A percentile compares a stretch with the other conserved stretches of the same genome.
Conservation (phyloP, 1,284 basidiomycete species). For the Entoloma clypeatum region DNA sequence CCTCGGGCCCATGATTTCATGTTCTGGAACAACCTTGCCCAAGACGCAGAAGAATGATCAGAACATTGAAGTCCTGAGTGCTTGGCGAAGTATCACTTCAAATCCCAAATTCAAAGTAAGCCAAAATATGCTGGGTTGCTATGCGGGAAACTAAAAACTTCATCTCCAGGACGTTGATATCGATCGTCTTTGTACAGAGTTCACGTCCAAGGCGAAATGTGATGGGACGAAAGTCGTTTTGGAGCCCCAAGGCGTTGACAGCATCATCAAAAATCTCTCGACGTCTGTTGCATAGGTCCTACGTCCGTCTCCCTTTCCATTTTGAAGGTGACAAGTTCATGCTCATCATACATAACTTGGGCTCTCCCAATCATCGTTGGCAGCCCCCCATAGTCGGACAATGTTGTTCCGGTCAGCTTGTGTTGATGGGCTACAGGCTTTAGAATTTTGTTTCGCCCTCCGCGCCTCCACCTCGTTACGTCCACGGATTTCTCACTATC, state of each 20-base stretch:
- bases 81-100: conserved; percentile 70
- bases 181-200: conserved; percentile 70
- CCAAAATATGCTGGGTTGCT: conserved; percentile 10
- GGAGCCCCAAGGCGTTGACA: conserved; percentile 62
- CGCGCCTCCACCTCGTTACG: too few species aligned
- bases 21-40: conserved; percentile 61
- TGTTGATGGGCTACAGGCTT: too few species aligned
- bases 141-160: conserved; percentile 9
- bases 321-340: too few species aligned
- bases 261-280: conserved; percentile 58
- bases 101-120: conserved; percentile 70
- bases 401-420: too few species aligned
- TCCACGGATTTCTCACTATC: too few species aligned
- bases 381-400: too few species aligned
- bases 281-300: conserved; percentile 19
- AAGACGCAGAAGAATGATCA: conserved; percentile 63
- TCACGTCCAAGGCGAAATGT: conserved; percentile 73
- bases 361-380: too few species aligned
- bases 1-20: conserved; percentile 50
- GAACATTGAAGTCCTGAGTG: conserved; percentile 71
- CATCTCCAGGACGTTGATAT: conserved; percentile 63
- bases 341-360: too few species aligned
- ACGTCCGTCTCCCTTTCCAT: not conserved
- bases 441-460: too few species aligned
- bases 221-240: conserved; percentile 77